Evolutionary conservation across 495 filamentous ascomycete species (phyloP).

Genomic region (Penicillium pancosmium): DNA sequence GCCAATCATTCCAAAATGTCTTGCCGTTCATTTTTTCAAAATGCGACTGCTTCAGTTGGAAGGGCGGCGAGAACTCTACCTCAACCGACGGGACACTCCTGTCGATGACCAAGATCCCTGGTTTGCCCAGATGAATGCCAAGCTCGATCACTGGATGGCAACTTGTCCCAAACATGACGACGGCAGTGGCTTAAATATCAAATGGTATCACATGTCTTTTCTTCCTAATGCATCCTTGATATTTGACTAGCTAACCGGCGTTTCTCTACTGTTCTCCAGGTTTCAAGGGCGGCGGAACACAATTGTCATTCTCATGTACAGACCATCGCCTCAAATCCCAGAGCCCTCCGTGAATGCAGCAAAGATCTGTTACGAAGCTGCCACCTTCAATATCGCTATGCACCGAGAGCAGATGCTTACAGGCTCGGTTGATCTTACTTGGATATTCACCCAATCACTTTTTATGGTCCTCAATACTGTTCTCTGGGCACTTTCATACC

Average conservation of each 20-base stretch:
- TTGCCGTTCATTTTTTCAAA: slow-evolving; percentile 88
- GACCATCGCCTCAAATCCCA: slow-evolving; percentile 88
- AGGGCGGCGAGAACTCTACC: slow-evolving; percentile 80
- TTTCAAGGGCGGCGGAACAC: slow-evolving; percentile 77
- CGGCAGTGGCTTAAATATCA: slow-evolving; percentile 65
- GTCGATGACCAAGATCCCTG: slow-evolving; percentile 78
- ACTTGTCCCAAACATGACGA: slow-evolving; percentile 62
- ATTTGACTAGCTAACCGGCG: slow-evolving; percentile 12
- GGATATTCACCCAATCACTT: slow-evolving; percentile 84
- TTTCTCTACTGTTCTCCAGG: slow-evolving; percentile 45
- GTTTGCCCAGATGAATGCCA: slow-evolving; percentile 78
- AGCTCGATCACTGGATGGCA: slow-evolving; percentile 72
- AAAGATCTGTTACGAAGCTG: slow-evolving; percentile 77
- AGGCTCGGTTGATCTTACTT: slow-evolving; percentile 79
- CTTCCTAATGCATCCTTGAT: neutral
- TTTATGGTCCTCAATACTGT: slow-evolving; percentile 88
- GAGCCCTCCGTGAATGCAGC: slow-evolving; percentile 77
- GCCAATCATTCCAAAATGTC: slow-evolving; percentile 74
- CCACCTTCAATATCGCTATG: slow-evolving; percentile 75
- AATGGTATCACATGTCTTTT: slow-evolving; percentile 47
- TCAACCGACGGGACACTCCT: slow-evolving; percentile 72
- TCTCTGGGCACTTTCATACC: slow-evolving; percentile 85
- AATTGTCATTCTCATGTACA: slow-evolving; percentile 80
- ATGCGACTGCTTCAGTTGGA: slow-evolving; percentile 90
- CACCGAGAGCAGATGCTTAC: slow-evolving; percentile 75